Evolutionary conservation across 768 basidiomycete genomes (phyloP).

Genomic region (Sporobolomyces pararoseus): DNA sequence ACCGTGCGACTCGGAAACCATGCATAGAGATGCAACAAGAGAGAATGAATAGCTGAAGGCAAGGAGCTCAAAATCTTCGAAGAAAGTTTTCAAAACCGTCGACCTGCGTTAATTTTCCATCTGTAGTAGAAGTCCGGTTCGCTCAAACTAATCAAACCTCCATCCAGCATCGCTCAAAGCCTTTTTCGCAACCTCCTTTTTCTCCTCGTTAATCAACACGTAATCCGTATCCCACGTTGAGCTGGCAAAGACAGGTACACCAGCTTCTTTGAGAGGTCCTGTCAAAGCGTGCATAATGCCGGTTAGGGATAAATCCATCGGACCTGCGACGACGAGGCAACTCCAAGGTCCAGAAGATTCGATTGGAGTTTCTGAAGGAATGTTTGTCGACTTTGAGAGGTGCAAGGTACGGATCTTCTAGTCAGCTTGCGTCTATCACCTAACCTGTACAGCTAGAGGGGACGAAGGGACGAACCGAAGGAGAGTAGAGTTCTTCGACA

Average conservation of each 20-base stretch:
- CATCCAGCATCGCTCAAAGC: conserved; percentile 29
- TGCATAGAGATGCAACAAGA: too few species aligned
- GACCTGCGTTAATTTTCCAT: too few species aligned
- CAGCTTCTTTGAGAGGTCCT: conserved; percentile 24
- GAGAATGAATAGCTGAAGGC: too few species aligned
- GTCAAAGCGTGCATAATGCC: conserved; percentile 31
- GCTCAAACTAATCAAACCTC: conserved; percentile 17
- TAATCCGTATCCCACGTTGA: conserved; percentile 43
- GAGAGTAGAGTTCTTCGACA: not conserved
- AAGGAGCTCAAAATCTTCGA: too few species aligned
- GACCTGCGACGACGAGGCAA: conserved; percentile 18
- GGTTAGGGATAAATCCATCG: conserved; percentile 28
- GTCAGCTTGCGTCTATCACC: too few species aligned
- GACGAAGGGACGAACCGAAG: not conserved
- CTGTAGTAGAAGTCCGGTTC: too few species aligned
- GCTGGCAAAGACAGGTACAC: conserved; percentile 38
- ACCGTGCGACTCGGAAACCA: too few species aligned
- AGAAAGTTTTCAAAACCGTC: too few species aligned
- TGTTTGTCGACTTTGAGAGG: too few species aligned
- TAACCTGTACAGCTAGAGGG: not conserved
- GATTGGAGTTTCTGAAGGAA: not conserved
- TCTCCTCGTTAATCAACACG: conserved; percentile 32
- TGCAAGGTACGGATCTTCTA: too few species aligned
- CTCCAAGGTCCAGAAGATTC: conserved; percentile 11
- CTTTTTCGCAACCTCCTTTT: conserved; percentile 6